Conservation (phyloP, 2,329 filamentous ascomycete species). For the Claviceps humidiphila region DNA sequence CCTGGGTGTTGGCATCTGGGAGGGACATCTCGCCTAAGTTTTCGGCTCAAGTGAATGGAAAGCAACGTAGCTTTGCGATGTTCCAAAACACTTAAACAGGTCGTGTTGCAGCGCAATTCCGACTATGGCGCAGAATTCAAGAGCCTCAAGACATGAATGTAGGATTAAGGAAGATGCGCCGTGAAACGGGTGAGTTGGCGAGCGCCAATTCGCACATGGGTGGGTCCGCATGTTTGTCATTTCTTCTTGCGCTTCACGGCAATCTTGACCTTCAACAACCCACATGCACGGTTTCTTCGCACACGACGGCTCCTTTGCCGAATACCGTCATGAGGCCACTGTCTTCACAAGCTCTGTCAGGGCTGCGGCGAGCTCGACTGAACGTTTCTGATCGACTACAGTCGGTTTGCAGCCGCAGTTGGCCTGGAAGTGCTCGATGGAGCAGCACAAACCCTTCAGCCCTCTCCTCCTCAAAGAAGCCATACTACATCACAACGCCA, state of each 20-base stretch:
- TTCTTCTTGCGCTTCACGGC: neutral
- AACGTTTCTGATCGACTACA: constrained; percentile 8
- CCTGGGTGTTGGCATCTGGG: constrained; percentile 28
- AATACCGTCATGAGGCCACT: constrained; percentile 16
- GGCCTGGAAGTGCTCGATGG: constrained; percentile 15
- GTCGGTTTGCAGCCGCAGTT: constrained; percentile 19
- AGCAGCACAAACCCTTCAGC: constrained; percentile 15
- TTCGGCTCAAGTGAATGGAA: neutral
- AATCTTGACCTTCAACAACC: neutral
- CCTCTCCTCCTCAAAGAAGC: constrained; percentile 39
- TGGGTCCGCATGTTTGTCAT: neutral
- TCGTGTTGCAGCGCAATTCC: neutral
- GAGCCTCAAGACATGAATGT: too few species aligned
- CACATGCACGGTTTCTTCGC: too few species aligned
- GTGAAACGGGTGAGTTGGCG: neutral
- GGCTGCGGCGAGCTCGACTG: constrained; percentile 11
- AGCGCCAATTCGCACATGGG: neutral
- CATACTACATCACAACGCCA: constrained; percentile 89
- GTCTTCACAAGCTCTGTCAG: constrained; percentile 14
- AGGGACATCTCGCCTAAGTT: constrained; percentile 18
- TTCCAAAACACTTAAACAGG: neutral
- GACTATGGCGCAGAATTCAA: neutral
- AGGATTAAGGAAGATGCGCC: too few species aligned
- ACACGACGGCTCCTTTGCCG: neutral
- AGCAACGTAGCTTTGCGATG: neutral